Evolutionary conservation across 192 early-diverging fungal genomes (phyloP).

Genomic region (Glomus cerebriforme): DNA sequence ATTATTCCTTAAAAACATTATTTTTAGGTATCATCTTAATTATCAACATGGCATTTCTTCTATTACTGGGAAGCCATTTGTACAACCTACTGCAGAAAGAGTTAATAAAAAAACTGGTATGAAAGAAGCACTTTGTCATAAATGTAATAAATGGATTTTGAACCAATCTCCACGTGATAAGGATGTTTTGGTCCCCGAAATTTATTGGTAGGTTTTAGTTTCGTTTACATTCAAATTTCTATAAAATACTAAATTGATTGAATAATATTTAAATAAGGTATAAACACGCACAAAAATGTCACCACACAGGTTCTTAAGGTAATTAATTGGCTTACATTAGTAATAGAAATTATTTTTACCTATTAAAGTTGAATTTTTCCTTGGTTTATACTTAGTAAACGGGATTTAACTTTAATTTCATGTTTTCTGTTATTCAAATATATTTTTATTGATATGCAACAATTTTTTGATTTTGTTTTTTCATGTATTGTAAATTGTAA

Average conservation of each 20-base stretch:
- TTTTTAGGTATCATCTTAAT: conserved; percentile 29
- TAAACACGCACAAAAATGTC: conserved; percentile 31
- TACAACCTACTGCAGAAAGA: conserved; percentile 8
- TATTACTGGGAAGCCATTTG: conserved; percentile 29
- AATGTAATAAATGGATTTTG: conserved; percentile 31
- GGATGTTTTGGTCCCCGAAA: conserved; percentile 30
- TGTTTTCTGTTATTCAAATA: too few relatives aligned
- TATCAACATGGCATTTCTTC: conserved; percentile 34
- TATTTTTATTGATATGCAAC: too few relatives aligned
- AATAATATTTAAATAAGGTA: conserved; percentile 17
- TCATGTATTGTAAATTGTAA: too few relatives aligned
- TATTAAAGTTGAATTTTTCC: too few relatives aligned
- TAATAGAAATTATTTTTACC: too few relatives aligned
- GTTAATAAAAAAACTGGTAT: conserved; percentile 30
- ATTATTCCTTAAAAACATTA: background rate
- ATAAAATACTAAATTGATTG: background rate
- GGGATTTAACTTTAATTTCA: too few relatives aligned
- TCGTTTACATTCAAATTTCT: background rate
- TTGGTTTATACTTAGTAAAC: too few relatives aligned
- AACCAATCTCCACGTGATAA: conserved; percentile 32
- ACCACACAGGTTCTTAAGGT: conserved; percentile 3
- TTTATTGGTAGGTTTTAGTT: conserved; percentile 20
- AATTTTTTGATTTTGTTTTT: too few relatives aligned
- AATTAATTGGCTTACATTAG: too few relatives aligned
- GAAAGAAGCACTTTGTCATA: conserved; percentile 29